Conservation (phyloP, 2,329 filamentous ascomycete genomes). For the Aspergillus oerlinghausenensis region DNA sequence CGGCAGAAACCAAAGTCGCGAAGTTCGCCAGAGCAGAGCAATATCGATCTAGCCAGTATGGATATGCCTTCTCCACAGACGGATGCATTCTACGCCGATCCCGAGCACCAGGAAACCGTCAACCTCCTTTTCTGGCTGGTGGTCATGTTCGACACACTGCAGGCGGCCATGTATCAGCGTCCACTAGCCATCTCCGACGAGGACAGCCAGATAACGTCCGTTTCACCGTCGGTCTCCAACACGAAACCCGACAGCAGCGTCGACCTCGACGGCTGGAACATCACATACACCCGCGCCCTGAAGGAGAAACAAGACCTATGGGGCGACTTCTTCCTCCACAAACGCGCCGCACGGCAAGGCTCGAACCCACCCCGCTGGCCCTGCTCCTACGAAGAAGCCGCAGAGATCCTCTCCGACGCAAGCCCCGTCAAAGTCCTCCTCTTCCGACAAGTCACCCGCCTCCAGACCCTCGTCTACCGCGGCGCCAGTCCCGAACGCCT, state of each 20-base stretch:
- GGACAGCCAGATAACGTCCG: conserved; percentile 38
- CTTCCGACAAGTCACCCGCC: conserved; percentile 53
- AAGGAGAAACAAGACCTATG: conserved; percentile 28
- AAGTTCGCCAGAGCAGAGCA: background rate
- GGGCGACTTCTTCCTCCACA: conserved; percentile 36
- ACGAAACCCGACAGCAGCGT: conserved; percentile 5
- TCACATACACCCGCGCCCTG: conserved; percentile 2
- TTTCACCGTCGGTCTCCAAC: background rate
- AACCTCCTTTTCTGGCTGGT: conserved; percentile 55
- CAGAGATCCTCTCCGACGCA: conserved; percentile 47
- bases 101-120: conserved; percentile 44
- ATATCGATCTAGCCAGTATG: background rate
- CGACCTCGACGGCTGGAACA: conserved; percentile 3
- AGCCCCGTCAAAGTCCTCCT: conserved; percentile 57
- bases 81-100: conserved; percentile 12
- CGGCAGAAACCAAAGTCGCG: conserved; percentile 1
- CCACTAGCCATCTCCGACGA: conserved; percentile 44
- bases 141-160: conserved; percentile 57
- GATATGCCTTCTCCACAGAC: background rate
- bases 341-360: conserved; percentile 5
- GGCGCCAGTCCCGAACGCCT: conserved; percentile 34
- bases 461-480: conserved; percentile 50
- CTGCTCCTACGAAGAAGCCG: conserved; percentile 51
- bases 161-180: conserved; percentile 49
- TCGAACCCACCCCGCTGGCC: conserved; percentile 44